Percentiles rank a stretch among this genome's conserved stretches.
Conservation (phyloP, 768 basidiomycete species). For the Russula abietina region DNA sequence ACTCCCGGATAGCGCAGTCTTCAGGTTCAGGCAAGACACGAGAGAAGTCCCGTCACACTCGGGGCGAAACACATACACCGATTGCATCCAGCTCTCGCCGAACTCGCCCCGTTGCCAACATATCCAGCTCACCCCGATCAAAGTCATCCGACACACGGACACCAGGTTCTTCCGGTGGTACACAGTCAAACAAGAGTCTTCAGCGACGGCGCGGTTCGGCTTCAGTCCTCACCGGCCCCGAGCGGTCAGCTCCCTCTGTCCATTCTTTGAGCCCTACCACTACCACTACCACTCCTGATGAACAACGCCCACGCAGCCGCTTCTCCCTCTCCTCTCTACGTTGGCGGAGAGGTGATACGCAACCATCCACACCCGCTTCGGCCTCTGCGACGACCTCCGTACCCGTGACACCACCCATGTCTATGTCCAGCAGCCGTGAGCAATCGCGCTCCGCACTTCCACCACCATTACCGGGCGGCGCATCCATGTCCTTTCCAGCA, state of each 20-base stretch:
- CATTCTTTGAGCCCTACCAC: constrained; percentile 18
- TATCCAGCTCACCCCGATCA: constrained; percentile 17
- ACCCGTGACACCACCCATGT: constrained; percentile 11
- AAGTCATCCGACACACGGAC: constrained; percentile 21
- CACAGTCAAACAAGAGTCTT: neutral
- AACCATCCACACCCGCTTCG: constrained; percentile 1
- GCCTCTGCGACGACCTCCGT: constrained; percentile 1
- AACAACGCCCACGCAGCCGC: constrained; percentile 20
- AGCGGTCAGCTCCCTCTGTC: constrained; percentile 1
- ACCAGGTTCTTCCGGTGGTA: neutral
- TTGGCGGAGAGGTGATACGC: constrained; percentile 20
- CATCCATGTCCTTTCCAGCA: neutral
- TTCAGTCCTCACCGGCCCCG: constrained; percentile 1
- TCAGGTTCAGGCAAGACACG: constrained; percentile 5
- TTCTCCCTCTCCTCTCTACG: constrained; percentile 23
- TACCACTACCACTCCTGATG: constrained; percentile 2
- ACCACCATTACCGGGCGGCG: neutral
- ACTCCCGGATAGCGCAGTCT: neutral
- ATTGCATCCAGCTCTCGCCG: constrained; percentile 3
- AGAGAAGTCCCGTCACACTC: neutral
- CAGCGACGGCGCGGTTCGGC: constrained; percentile 18
- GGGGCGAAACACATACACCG: neutral
- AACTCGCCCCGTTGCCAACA: constrained; percentile 6
- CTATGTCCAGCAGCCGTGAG: constrained; percentile 11
- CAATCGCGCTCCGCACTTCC: neutral